Conservation (phyloP, 2,329 filamentous ascomycete species). For the Penicillium fuscoglaucum region DNA sequence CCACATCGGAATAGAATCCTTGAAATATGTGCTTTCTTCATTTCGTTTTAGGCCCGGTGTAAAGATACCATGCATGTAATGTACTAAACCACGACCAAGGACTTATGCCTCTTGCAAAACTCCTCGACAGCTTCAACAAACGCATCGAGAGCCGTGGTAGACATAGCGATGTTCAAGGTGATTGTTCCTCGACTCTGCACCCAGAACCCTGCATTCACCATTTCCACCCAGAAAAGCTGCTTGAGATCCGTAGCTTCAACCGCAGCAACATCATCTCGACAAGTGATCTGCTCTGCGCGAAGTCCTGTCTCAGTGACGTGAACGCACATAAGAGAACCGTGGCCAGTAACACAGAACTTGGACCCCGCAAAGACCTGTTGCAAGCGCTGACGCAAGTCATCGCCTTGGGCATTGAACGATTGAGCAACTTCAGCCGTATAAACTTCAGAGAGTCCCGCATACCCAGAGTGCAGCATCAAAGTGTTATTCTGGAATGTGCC, state of each 20-base stretch:
- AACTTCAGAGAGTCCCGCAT: slow-evolving; percentile 1
- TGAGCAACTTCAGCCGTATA: slow-evolving; percentile 1
- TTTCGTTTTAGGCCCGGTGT: neutral
- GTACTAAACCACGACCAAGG: neutral
- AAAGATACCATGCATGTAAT: neutral
- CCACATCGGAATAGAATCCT: neutral
- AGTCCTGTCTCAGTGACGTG: neutral
- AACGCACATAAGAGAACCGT: slow-evolving; percentile 4
- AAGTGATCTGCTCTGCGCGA: slow-evolving; percentile 2
- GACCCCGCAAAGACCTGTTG: neutral
- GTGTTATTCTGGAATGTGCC: slow-evolving; percentile 70
- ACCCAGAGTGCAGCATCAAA: slow-evolving; percentile 5
- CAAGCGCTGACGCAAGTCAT: neutral
- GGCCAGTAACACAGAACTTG: slow-evolving; percentile 1
- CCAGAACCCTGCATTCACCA: slow-evolving; percentile 9
- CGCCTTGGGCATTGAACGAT: neutral
- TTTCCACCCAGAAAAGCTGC: slow-evolving; percentile 9
- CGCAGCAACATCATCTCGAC: neutral
- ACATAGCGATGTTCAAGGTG: slow-evolving; percentile 5
- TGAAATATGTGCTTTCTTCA: too few species aligned
- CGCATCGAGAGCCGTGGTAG: neutral
- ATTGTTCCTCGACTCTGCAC: slow-evolving; percentile 9
- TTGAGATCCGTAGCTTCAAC: slow-evolving; percentile 5
- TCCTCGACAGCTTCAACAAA: neutral
- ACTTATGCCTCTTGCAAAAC: neutral